Conservation (phyloP, 768 basidiomycete species). For the Boletellus ananas region DNA sequence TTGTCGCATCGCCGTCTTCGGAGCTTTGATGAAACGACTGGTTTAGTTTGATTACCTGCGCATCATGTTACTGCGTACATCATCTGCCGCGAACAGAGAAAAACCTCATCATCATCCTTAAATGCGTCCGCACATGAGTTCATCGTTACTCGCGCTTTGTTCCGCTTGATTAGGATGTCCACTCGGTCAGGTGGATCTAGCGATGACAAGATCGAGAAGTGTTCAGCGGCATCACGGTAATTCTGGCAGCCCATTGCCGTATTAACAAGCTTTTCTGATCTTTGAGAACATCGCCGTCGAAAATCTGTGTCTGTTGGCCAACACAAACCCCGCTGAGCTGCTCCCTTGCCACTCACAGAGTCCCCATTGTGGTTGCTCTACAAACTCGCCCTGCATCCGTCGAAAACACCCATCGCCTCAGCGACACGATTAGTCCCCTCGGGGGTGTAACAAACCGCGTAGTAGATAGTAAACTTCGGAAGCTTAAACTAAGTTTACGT, state of each 20-base stretch:
- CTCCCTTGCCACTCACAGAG: not conserved
- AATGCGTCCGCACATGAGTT: not conserved
- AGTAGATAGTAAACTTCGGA: not conserved
- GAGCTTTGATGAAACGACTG: not conserved
- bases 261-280: not conserved
- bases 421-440: not conserved
- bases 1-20: not conserved
- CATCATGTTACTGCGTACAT: not conserved
- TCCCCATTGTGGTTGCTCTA: constrained; percentile 1
- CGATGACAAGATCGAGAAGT: not conserved
- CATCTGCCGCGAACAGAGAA: too few relatives aligned
- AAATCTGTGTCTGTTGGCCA: not conserved
- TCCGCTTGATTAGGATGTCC: constrained; percentile 3
- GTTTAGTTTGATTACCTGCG: constrained; percentile 8
- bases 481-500: not conserved
- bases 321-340: not conserved
- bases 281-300: not conserved
- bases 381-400: not conserved
- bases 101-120: not conserved
- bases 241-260: not conserved
- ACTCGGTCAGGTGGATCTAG: not conserved
- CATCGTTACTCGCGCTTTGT: not conserved
- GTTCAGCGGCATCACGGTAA: not conserved
- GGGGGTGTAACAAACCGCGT: not conserved
- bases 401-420: constrained; percentile 5